Evolutionary conservation across 805 yeast species (phyloP), one percentile per base, ranked within the genome.

Genomic region (Metschnikowia gelsemii): DNA sequence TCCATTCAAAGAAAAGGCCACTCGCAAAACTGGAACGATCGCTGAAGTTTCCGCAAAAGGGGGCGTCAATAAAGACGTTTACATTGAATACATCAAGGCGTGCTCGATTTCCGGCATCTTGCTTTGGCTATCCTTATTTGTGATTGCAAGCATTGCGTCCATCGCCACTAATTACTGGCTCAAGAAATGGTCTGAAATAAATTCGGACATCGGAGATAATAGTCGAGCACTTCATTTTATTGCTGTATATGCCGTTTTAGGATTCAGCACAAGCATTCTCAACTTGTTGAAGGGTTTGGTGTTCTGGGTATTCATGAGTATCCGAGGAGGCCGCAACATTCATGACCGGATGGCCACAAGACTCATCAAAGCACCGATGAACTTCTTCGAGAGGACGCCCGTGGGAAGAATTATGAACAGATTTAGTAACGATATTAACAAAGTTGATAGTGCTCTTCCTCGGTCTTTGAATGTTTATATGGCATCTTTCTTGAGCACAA

Each of bases 361-460:
- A 1, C 76, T 82, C 24, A 45, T 82, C 40, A 60, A 72, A 35
- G 70, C 84, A 1, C 87, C 87, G 33, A 79, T 82, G 82, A 65
- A 72, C 3, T 82, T 79, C 53, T 82, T 82, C 57, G 87, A 82
- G 50, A 73, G 84, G 0, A 82, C 87, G 0, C 88, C 88, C 6
- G 59, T 76, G 34, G 88, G 88, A 4, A 66, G 87, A 54, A 73
- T 82, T 13, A 66, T 80, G 56, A 82, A 82, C 55, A 62, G 87
- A 49, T 82, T 82, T 51, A 74, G 84, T 18, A 75, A 78, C 53
- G 88, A 82, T 61, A 71, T 82, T 46, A 72, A 70, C 46, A 71
- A 70, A 22, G 66, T 82, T 42, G 88, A 82, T 59, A 68, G 70
- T 41, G 66, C 66, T 1, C 63, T 82, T 25, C 85, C 86, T n/a